Base-by-base conservation (phyloP, 2,329 filamentous ascomycete genomes). In the Stagonosporopsis cucurbitacearum region DNA sequence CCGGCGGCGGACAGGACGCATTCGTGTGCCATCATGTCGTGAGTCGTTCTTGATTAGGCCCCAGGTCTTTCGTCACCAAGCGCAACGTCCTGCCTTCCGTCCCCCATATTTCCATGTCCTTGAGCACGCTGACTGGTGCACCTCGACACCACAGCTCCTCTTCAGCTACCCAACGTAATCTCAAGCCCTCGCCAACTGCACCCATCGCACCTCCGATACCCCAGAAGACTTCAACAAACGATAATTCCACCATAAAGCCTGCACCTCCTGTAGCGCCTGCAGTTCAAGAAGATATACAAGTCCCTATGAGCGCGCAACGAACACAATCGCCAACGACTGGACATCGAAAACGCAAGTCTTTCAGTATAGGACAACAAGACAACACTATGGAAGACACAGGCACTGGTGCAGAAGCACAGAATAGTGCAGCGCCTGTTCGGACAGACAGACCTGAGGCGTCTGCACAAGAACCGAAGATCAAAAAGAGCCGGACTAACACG, bases 401-500 rank as follows among this genome's bases (percentile, higher is more conserved):
- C 17, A 53, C 57, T 35, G 52, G 61, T 30, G 46, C 58, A 40
- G 64, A 64, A 22, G 54, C 57, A 41, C 60, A 62, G 42, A 30
- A 54, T 53, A 43, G 67, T 41, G 59, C 75, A 20, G 65, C 71
- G 36, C 51, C 64, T 56, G 63, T 66, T 19, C 60, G 57, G n/a
- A 53, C 49, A 37, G 57, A 62, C 12, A 63, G 70, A 17, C 54
- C 52, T 19, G 70, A 74, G 23, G 47, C 63, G 48, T 45, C 63
- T 4, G 53, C 59, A 11, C 73, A 69, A 59, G 76, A 75, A 62
- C 75, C 65, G 53, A 71, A 82, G 6, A 81, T 85, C 43, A 99
- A 98, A 81, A 97, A 97, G 81, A 95, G 92, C 69, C 85, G 95
- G 58, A 98, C 95, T n/a, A 99, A 99, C 74, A 99, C 95, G 2